Conservation (phyloP, 164 flowering plant genomes). For the Echeveria elegans region DNA sequence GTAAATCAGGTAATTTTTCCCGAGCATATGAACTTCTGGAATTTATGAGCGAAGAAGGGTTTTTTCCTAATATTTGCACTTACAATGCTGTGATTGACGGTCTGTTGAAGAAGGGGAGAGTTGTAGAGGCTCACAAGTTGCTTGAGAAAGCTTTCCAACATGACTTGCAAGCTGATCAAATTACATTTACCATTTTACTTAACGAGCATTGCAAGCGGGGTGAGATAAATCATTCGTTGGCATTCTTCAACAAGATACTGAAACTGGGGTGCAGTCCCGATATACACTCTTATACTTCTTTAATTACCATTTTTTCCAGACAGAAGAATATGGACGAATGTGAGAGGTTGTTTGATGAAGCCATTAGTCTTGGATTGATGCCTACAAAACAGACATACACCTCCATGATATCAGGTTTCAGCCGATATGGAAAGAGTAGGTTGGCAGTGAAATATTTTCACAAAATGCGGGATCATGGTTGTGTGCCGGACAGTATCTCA, state of each 20-base stretch:
- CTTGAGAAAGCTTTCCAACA: conserved; percentile 24
- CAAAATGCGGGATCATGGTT: conserved; percentile 50
- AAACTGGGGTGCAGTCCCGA: conserved; percentile 54
- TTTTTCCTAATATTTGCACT: conserved; percentile 52
- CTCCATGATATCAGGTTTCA: conserved; percentile 73
- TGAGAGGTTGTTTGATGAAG: conserved; percentile 52
- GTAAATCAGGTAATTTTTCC: conserved; percentile 58
- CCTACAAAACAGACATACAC: conserved; percentile 83
- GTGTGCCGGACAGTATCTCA: conserved; percentile 59
- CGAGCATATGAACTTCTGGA: conserved; percentile 66
- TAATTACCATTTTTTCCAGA: conserved; percentile 61
- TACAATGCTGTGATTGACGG: conserved; percentile 65
- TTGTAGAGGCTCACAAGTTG: conserved; percentile 45
- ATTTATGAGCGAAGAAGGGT: conserved; percentile 47
- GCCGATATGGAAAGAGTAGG: conserved; percentile 38
- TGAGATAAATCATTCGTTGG: conserved; percentile 36
- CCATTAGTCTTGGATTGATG: conserved; percentile 38
- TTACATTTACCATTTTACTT: conserved; percentile 75
- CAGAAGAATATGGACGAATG: conserved; percentile 54
- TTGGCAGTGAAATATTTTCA: conserved; percentile 42
- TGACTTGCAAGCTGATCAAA: conserved; percentile 54
- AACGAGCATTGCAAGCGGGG: conserved; percentile 43
- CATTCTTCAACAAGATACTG: conserved; percentile 45
- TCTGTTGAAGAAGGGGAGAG: conserved; percentile 59
- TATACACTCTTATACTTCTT: conserved; percentile 52